Evolutionary conservation across 371 early-diverging fungal species (phyloP).

Genomic region (Mucor mucedo): DNA sequence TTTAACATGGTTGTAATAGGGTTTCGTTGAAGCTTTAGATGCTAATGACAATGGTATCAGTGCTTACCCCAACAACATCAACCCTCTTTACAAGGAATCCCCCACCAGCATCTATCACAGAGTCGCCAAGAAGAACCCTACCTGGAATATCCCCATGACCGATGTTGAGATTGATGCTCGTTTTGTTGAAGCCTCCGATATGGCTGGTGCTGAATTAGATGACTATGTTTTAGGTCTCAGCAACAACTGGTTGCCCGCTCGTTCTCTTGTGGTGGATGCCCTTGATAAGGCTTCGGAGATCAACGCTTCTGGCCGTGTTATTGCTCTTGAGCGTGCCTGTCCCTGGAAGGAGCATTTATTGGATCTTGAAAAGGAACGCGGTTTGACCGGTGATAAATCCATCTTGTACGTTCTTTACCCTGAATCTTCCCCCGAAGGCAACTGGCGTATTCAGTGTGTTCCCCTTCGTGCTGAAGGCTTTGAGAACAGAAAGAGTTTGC

Average conservation of each 20-base stretch:
- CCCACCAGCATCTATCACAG: constrained; percentile 79
- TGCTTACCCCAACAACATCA: constrained; percentile 78
- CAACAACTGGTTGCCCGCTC: constrained; percentile 87
- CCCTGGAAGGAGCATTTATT: constrained; percentile 95
- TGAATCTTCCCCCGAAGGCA: constrained; percentile 55
- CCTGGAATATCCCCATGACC: constrained; percentile 85
- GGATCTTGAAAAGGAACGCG: constrained; percentile 68
- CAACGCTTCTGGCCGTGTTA: constrained; percentile 79
- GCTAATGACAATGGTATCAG: constrained; percentile 90
- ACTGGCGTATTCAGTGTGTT: constrained; percentile 85
- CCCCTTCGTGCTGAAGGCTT: constrained; percentile 81
- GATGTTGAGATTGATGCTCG: constrained; percentile 70
- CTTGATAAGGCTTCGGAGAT: constrained; percentile 62
- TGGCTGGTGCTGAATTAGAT: constrained; percentile 81
- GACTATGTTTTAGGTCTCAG: constrained; percentile 71
- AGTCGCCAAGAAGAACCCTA: constrained; percentile 88
- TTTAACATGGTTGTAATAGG: constrained; percentile 24
- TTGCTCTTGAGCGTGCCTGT: constrained; percentile 81
- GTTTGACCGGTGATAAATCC: constrained; percentile 46
- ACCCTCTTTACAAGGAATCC: constrained; percentile 81
- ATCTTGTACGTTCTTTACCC: constrained; percentile 86
- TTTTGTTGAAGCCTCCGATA: constrained; percentile 73
- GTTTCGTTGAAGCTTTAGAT: constrained; percentile 80
- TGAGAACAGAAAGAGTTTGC: constrained; percentile 88
- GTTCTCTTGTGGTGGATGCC: constrained; percentile 79